Evolutionary conservation across 2,329 filamentous ascomycete genomes (phyloP).

Genomic region (Magnaporthiopsis poae): DNA sequence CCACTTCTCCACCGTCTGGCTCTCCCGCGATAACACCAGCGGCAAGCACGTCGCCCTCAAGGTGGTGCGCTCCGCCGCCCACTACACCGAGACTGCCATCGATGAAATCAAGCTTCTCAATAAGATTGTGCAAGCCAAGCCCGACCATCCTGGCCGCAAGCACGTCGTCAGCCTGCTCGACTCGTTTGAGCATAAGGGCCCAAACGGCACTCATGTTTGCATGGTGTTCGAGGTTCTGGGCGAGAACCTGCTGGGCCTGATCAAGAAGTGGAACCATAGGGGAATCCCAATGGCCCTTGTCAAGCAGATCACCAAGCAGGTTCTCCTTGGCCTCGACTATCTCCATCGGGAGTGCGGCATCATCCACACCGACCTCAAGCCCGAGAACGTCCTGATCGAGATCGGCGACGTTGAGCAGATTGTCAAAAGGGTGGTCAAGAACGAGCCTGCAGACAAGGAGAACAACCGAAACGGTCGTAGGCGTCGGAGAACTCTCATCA

Average conservation of each 20-base stretch:
- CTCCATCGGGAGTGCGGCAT: slow-evolving; percentile 96
- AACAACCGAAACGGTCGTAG: slow-evolving; percentile 85
- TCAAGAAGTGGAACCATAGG: slow-evolving; percentile 97
- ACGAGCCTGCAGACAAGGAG: slow-evolving; percentile 64
- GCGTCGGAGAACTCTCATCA: slow-evolving; percentile 85
- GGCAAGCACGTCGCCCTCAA: slow-evolving; percentile 95
- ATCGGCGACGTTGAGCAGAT: slow-evolving; percentile 98
- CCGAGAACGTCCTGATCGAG: slow-evolving; percentile 96
- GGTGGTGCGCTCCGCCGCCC: slow-evolving; percentile 90
- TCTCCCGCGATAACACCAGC: slow-evolving; percentile 71
- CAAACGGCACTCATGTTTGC: slow-evolving; percentile 91
- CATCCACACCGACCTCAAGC: slow-evolving; percentile 95
- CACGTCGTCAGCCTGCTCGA: slow-evolving; percentile 94
- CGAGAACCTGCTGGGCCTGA: slow-evolving; percentile 85
- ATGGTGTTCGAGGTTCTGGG: slow-evolving; percentile 99
- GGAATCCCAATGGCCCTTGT: slow-evolving; percentile 93
- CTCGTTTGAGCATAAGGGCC: slow-evolving; percentile 94
- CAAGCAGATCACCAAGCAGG: slow-evolving; percentile 98
- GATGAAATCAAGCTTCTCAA: slow-evolving; percentile 98
- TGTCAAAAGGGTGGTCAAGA: slow-evolving; percentile 89
- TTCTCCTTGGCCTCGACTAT: slow-evolving; percentile 88
- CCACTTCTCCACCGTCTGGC: slow-evolving; percentile 95
- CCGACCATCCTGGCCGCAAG: slow-evolving; percentile 82
- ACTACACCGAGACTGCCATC: slow-evolving; percentile 97
- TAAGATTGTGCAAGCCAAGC: slow-evolving; percentile 91